phyloP scores from a whole-genome alignment of 768 basidiomycete genomes.

The Paxillus rubicundulus region DNA sequence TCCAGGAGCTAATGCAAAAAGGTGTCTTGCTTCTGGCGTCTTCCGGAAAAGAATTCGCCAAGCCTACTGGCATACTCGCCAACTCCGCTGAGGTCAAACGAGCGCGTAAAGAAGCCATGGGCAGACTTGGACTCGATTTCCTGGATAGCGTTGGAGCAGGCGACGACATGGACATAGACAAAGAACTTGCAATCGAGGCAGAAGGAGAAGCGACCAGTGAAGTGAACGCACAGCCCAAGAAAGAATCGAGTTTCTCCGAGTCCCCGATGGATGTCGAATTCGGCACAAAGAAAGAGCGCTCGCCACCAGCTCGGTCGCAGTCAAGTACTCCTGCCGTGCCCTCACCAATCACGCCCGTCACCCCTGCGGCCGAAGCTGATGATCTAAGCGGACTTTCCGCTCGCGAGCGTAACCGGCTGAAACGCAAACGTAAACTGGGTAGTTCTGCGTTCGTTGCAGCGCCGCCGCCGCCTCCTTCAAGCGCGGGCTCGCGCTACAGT shows the following conservation, averaged over 20 bases:
- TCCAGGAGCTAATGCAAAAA: constrained; percentile 71
- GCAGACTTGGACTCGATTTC: constrained; percentile 83
- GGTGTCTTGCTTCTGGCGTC: constrained; percentile 83
- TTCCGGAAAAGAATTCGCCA: constrained; percentile 89
- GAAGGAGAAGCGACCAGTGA: constrained; percentile 48
- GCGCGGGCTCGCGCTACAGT: constrained; percentile 58
- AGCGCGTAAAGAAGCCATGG: constrained; percentile 86
- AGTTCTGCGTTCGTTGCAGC: constrained; percentile 80
- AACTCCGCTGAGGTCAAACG: constrained; percentile 80
- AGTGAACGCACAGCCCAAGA: constrained; percentile 37
- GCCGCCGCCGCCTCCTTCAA: constrained; percentile 57
- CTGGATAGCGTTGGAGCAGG: constrained; percentile 64
- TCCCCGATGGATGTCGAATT: constrained; percentile 48
- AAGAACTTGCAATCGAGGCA: constrained; percentile 66
- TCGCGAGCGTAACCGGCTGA: constrained; percentile 89
- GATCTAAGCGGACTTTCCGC: constrained; percentile 71
- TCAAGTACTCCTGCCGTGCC: constrained; percentile 45
- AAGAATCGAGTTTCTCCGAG: constrained; percentile 30
- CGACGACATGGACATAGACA: constrained; percentile 86
- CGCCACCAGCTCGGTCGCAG: constrained; percentile 41
- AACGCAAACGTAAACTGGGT: constrained; percentile 90
- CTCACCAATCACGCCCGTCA: constrained; percentile 45
- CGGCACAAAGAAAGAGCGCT: constrained; percentile 39
- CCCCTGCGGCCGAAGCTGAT: constrained; percentile 36
- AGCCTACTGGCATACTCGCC: constrained; percentile 67